Percentiles rank a stretch among this genome's conserved stretches.
These are phyloP conservation scores for Metschnikowia santaceciliae DNA, from an alignment of 805 yeast species.

Conservation along the genomic window DNA sequence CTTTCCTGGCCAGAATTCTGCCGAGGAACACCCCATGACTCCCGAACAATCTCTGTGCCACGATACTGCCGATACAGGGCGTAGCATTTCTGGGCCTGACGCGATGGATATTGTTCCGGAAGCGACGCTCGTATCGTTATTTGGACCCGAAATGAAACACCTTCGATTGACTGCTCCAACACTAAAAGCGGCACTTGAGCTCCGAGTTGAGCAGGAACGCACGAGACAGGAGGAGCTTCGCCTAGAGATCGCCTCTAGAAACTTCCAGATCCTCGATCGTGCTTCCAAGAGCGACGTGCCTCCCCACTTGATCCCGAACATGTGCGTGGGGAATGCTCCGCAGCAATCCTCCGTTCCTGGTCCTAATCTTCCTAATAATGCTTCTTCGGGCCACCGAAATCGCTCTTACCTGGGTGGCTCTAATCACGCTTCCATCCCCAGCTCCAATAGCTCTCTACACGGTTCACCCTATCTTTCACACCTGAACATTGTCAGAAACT, in stretches of 20 bases:
- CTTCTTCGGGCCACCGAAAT: neutral
- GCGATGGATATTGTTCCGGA: slow-evolving; percentile 9
- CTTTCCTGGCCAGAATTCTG: neutral
- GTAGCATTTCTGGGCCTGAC: neutral
- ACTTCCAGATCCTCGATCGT: slow-evolving; percentile 57
- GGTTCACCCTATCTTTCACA: slow-evolving; percentile 9
- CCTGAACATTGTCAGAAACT: slow-evolving; percentile 4
- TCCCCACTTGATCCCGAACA: slow-evolving; percentile 52
- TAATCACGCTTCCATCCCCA: neutral
- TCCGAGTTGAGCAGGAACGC: slow-evolving; percentile 69
- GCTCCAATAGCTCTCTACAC: slow-evolving; percentile 4
- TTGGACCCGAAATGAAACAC: slow-evolving; percentile 50
- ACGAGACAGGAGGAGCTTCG: slow-evolving; percentile 77
- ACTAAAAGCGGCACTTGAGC: slow-evolving; percentile 52
- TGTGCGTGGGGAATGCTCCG: slow-evolving; percentile 42
- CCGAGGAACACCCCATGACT: slow-evolving; percentile 2
- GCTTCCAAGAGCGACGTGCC: slow-evolving; percentile 66
- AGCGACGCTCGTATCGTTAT: slow-evolving; percentile 29
- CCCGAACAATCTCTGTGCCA: neutral
- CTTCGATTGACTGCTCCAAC: slow-evolving; percentile 61
- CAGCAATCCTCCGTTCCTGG: slow-evolving; percentile 1
- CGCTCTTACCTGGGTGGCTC: slow-evolving; percentile 3
- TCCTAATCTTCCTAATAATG: neutral
- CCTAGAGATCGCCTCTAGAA: slow-evolving; percentile 56
- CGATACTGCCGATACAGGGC: neutral